These are phyloP conservation scores for Ramaria rubella DNA, from an alignment of 768 basidiomycete genomes.

Conservation along the genomic window DNA sequence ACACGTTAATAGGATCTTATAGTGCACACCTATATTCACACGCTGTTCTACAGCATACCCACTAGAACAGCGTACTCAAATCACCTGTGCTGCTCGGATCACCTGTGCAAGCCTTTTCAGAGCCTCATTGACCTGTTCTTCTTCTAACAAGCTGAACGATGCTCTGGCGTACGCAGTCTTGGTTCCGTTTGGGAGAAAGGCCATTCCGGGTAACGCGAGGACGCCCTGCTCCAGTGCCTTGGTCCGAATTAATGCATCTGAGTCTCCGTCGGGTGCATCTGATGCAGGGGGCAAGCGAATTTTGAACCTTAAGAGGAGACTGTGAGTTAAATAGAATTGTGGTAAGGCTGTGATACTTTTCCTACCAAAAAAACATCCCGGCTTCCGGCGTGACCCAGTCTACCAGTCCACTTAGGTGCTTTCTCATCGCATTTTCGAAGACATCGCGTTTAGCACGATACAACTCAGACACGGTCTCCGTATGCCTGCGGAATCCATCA, in stretches of 20 bases:
- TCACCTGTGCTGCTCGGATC: constrained; percentile 21
- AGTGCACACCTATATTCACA: no score
- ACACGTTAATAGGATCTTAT: no score
- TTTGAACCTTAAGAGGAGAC: constrained; percentile 51
- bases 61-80: neutral
- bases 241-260: constrained; percentile 61
- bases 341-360: constrained; percentile 21
- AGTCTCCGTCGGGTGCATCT: constrained; percentile 48
- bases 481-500: constrained; percentile 67
- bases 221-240: constrained; percentile 77
- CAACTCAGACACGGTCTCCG: constrained; percentile 59
- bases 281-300: constrained; percentile 37
- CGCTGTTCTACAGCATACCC: neutral
- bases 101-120: constrained; percentile 51
- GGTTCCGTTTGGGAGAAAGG: constrained; percentile 68
- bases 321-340: neutral
- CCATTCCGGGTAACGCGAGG: constrained; percentile 82
- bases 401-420: constrained; percentile 71
- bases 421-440: constrained; percentile 70
- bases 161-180: constrained; percentile 75
- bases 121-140: constrained; percentile 69
- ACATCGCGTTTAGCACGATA: constrained; percentile 68
- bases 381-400: constrained; percentile 67
- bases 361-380: constrained; percentile 87
- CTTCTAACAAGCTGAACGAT: constrained; percentile 64